A percentile compares a stretch with the other conserved stretches of the same genome.
These are phyloP conservation scores for Termitomyces sp. DNA, from an alignment of 768 basidiomycete species.

Conservation along the genomic window DNA sequence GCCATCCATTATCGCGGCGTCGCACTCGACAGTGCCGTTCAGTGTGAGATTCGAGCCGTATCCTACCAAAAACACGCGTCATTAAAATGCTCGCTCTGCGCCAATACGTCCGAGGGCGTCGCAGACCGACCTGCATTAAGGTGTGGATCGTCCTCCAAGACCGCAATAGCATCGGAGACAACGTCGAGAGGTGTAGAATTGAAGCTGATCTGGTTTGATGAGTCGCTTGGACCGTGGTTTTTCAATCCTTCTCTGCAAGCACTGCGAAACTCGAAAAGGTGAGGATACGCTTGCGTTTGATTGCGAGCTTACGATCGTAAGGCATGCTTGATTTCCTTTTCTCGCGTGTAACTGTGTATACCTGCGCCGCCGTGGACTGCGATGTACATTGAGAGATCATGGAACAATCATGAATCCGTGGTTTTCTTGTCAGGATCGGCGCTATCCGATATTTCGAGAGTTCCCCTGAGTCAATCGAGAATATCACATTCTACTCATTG, in stretches of 20 bases:
- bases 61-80: slow-evolving; percentile 33
- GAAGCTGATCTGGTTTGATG: slow-evolving; percentile 4
- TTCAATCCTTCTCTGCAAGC: slow-evolving; percentile 48
- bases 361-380: slow-evolving; percentile 83
- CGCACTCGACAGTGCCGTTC: slow-evolving; percentile 77
- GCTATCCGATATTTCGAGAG: not conserved
- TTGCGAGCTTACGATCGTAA: slow-evolving; percentile 46
- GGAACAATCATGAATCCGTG: not conserved
- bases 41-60: slow-evolving; percentile 77
- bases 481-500: not conserved
- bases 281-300: not conserved
- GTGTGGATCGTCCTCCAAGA: slow-evolving; percentile 62
- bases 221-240: not conserved
- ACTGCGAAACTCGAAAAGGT: slow-evolving; percentile 27
- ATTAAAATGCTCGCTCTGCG: not conserved
- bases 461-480: too few species aligned
- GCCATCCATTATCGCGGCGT: slow-evolving; percentile 69
- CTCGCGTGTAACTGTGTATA: slow-evolving; percentile 44
- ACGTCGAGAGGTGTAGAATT: slow-evolving; percentile 35
- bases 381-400: slow-evolving; percentile 35
- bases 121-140: slow-evolving; percentile 65
- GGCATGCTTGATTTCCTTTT: slow-evolving; percentile 51
- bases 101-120: not conserved
- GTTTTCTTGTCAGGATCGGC: not conserved
- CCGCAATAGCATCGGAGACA: slow-evolving; percentile 50